Evolutionary conservation across 805 yeast species (phyloP), one percentile per base, ranked within the genome.

Genomic region (Sugiyamaella floridensis): DNA sequence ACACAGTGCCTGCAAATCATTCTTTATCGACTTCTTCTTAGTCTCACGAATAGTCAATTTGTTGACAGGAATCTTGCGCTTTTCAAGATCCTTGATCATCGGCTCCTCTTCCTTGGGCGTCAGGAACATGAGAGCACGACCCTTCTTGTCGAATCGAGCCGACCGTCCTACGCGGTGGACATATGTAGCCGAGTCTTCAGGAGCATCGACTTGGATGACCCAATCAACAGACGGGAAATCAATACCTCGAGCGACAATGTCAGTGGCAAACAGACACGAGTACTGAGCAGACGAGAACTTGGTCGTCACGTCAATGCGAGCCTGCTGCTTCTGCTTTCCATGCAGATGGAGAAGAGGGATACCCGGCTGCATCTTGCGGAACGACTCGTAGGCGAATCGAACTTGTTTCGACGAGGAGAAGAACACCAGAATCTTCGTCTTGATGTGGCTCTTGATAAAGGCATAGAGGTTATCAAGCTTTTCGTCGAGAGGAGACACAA

Each of bases 151-250:
- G 60, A 86, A 87, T 55, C 97, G 76, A 1, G 96, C 97, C 51
- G 85, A 81, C 66, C 97, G 79, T 1, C 97, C 97, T 9, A 86
- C 97, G 63, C 97, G 75, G 62, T 89, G 97, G 50, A 89, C 86
- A 67, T 89, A 89, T 0, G 97, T 89, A 29, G 89, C 88, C 1
- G 81, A 77, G 67, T 87, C 95, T 65, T 89, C 97, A 0, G 97
- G 96, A 61, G 95, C 86, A 65, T 89, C 97, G 0, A 88, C 76
- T 67, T 89, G 97, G 8, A 89, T 74, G n/a, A 89, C 96, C 97
- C 97, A 89, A 64, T 89, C 95, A 48, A 89, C 86, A 5, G 90
- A 86, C 0, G 97, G 96, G 68, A 89, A 88, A 67, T 89, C 97
- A 42, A 89, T 78, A 15, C 97, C 97, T 66, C 97, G 75, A 1